These are phyloP conservation scores for Rhodotorula mucilaginosa DNA, from an alignment of 1,284 basidiomycete species.

Conservation along the genomic window DNA sequence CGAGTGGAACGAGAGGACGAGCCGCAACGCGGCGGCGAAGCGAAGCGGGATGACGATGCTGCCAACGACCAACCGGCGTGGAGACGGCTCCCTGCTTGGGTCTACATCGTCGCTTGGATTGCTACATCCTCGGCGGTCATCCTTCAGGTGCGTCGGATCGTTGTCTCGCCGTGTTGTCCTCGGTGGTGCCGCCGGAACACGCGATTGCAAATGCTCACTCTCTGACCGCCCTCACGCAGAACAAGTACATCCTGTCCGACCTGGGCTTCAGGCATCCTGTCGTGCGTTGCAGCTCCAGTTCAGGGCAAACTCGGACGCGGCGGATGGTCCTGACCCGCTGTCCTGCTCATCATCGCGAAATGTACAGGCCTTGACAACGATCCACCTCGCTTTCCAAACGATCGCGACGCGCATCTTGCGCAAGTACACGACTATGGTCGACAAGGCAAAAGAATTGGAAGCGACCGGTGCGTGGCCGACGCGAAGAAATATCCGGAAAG, in stretches of 20 bases:
- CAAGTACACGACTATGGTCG: conserved; percentile 82
- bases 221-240: conserved; percentile 55
- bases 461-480: conserved; percentile 58
- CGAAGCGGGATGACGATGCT: background rate
- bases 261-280: conserved; percentile 67
- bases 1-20: conserved; percentile 14
- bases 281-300: conserved; percentile 9
- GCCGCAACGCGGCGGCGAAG: background rate
- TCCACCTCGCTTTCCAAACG: conserved; percentile 70
- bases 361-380: conserved; percentile 25
- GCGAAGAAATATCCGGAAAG: background rate
- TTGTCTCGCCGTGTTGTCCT: background rate
- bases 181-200: background rate
- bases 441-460: conserved; percentile 80
- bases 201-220: background rate
- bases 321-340: background rate
- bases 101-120: conserved; percentile 64
- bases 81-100: conserved; percentile 33
- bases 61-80: conserved; percentile 21
- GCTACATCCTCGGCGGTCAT: conserved; percentile 84
- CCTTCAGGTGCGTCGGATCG: conserved; percentile 55
- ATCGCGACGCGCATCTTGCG: conserved; percentile 85
- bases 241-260: conserved; percentile 84
- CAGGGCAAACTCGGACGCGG: background rate
- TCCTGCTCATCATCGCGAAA: too few species aligned